Percentiles rank a stretch among this genome's conserved stretches.
Conservation (phyloP, 805 yeast genomes). For the Candida xiaguanensis region DNA sequence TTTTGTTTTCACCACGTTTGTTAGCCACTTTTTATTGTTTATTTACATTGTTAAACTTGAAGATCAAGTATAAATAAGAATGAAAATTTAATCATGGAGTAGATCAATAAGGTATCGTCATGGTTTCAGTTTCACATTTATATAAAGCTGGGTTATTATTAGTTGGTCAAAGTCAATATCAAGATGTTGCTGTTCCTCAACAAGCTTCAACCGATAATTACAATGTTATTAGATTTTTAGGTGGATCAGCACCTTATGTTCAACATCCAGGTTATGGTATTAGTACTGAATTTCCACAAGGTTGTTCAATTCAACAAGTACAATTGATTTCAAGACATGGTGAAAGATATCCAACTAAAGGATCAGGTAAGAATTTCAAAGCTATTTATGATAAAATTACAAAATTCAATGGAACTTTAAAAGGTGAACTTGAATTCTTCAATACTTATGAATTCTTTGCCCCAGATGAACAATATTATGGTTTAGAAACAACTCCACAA, state of each 20-base stretch:
- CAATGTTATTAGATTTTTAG: constrained; percentile 46
- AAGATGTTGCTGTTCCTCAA: constrained; percentile 29
- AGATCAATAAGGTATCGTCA: constrained; percentile 8
- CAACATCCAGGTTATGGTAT: constrained; percentile 50
- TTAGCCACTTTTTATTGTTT: neutral
- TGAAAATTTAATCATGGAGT: neutral
- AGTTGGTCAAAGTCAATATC: constrained; percentile 23
- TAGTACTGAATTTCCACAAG: constrained; percentile 39
- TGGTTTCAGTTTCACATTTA: constrained; percentile 30
- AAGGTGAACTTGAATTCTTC: constrained; percentile 48
- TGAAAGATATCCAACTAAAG: constrained; percentile 52
- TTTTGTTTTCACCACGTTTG: constrained; percentile 2
- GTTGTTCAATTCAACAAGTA: constrained; percentile 56
- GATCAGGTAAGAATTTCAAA: constrained; percentile 16
- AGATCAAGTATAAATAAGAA: too few species aligned
- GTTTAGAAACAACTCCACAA: constrained; percentile 46
- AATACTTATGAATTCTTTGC: constrained; percentile 47
- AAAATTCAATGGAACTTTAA: constrained; percentile 17
- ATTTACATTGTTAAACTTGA: too few species aligned
- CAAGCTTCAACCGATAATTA: constrained; percentile 36
- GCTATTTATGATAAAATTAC: constrained; percentile 16
- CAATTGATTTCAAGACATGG: constrained; percentile 73
- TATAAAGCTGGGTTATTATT: constrained; percentile 29
- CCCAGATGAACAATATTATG: constrained; percentile 31
- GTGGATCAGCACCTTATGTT: constrained; percentile 53